Evolutionary conservation across 768 basidiomycete genomes (phyloP), one percentile per base, ranked within the genome.

Genomic region (Exsudoporus frostii): DNA sequence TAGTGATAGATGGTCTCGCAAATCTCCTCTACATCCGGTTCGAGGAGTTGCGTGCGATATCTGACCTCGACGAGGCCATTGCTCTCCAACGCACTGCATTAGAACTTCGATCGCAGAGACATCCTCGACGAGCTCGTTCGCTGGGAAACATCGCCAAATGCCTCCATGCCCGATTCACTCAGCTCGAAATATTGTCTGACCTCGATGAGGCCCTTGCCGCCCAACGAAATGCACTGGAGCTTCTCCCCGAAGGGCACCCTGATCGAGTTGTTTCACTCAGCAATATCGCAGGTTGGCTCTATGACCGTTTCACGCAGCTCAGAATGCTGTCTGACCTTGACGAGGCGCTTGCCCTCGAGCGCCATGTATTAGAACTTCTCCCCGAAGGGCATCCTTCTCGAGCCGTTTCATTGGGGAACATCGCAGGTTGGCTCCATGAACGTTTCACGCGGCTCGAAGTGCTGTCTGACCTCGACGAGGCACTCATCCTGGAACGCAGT

Each of bases 391-490:
- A 37, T n/a, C 36, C n/a, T 19, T 0, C 4, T 37, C 36, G n/a
- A 37, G 9, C 9, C 4, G 1, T 7, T 37, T n/a, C 36, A 37
- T 8, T 37, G n/a, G 36, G 36, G 4, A n/a, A 37, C n/a, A 37
- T n/a, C 10, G 36, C 36, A 4, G 10, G 2, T 4, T n/a, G 5
- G n/a, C 36, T n/a, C n/a, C 7, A 9, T 10, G 0, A 0, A 3
- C 36, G 36, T 19, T 37, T 37, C 36, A 19, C 9, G 9, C n/a
- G 11, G 10, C 36, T 37, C n/a, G 36, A 9, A 37, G 11, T 2
- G 0, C 8, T 37, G 36, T 37, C n/a, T 19, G 36, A 37, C 10
- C 9, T 37, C 36, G 36, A 37, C 9, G 36, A 37, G 36, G 36
- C 36, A 19, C 36, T 37, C 19, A n/a, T 2, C 4, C 10, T 37